Evolutionary conservation across 495 filamentous ascomycete genomes (phyloP).

Genomic region (Penicillium psychrofluorescens): DNA sequence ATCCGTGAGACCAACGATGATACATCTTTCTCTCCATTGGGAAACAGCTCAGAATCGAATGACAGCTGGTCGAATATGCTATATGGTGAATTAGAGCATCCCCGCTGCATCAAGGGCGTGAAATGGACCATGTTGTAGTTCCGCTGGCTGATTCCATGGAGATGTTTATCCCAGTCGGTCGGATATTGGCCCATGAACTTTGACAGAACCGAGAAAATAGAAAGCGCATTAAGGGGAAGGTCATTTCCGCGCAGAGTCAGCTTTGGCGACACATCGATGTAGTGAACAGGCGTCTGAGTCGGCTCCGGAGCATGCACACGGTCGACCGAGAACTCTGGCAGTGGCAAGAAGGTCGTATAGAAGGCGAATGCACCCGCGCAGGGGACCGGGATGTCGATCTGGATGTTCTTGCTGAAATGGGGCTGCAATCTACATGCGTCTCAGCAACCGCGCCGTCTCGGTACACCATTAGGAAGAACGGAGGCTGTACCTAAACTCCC

Average conservation of each 20-base stretch:
- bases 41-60: conserved; percentile 80
- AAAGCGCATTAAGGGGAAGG: conserved; percentile 77
- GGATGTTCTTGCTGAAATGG: conserved; percentile 84
- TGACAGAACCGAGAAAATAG: conserved; percentile 88
- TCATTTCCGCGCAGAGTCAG: conserved; percentile 61
- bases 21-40: conserved; percentile 80
- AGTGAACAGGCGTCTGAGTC: conserved; percentile 67
- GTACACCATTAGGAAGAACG: not conserved
- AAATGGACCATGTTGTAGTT: conserved; percentile 99
- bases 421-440: conserved; percentile 60
- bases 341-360: conserved; percentile 85
- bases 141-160: conserved; percentile 75
- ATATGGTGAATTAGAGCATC: conserved; percentile 91
- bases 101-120: conserved; percentile 84
- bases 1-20: conserved; percentile 68
- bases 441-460: conserved; percentile 12
- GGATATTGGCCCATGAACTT: conserved; percentile 97
- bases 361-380: conserved; percentile 89
- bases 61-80: conserved; percentile 86
- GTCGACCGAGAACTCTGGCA: conserved; percentile 67
- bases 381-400: conserved; percentile 80
- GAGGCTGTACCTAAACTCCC: conserved; percentile 67
- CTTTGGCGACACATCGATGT: conserved; percentile 88
- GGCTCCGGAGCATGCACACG: conserved; percentile 42
- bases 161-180: conserved; percentile 78